Base-by-base conservation (phyloP, 768 basidiomycete genomes). In the Phaffia australis region DNA sequence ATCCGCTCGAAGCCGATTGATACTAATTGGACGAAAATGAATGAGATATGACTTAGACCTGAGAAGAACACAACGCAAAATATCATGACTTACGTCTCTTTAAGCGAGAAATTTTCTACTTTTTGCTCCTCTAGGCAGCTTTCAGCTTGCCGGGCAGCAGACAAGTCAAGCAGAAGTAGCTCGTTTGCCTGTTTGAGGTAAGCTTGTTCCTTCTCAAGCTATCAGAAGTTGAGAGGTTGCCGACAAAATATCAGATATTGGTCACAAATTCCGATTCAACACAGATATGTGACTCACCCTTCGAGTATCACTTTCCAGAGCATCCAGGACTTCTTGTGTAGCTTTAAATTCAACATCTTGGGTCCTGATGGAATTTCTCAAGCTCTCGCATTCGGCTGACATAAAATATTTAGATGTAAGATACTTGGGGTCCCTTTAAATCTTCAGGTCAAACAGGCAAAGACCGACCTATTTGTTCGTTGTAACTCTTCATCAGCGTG, bases 1-100 rank as follows among this genome's bases (percentile, higher is more conserved):
- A 23, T 67, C 66, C 30, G 46, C 50, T 55, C 66, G 66, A 5
- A 67, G 66, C 19, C 66, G 66, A 27, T 63, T 63, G 66, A 67
- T 67, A 42, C 35, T 42, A 11, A 42, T 4, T 11, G 11, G 11
- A 11, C 11, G 6, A 42, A 42, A 42, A 42, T 42, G 6, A 42
- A 42, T 5, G 35, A 42, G 35, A 42, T 5, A 42, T 5, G 4
- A 42, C 35, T 5, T 4, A 42, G 35, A 42, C 11, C 35, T 42
- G 35, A 42, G 35, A 11, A n/a, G n/a, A n/a, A n/a, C n/a, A n/a
- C n/a, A n/a, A n/a, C n/a, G n/a, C n/a, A n/a, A n/a, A n/a, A n/a
- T n/a, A n/a, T n/a, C 11, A 42, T 42, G 6, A 42, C 35, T 42
- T 11, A 42, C 29, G 66, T 67, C 56, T 67, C 66, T 61, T 67